phyloP scores from a whole-genome alignment of 2,329 filamentous ascomycete genomes.

The Trichoderma afroharzianum region DNA sequence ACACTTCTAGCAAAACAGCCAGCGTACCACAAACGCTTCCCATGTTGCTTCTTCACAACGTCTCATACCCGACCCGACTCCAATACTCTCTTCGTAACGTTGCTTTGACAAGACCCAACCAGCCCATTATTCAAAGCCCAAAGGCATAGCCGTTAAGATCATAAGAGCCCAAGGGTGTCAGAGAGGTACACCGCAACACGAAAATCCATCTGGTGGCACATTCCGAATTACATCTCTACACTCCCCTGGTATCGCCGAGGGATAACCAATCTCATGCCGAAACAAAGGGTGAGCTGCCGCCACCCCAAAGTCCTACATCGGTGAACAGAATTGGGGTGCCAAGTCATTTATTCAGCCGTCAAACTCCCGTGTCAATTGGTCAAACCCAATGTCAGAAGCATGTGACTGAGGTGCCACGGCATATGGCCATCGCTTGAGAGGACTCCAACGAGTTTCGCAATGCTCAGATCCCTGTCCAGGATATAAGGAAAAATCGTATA shows the following conservation, averaged over 20 bases:
- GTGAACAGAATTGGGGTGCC: not conserved
- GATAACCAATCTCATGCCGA: not conserved
- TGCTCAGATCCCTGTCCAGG: not conserved
- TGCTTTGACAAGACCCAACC: not conserved
- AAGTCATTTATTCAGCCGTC: not conserved
- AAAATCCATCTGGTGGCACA: not conserved
- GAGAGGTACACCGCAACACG: not conserved
- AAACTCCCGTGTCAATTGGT: not conserved
- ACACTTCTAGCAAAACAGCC: not conserved
- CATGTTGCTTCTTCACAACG: not conserved
- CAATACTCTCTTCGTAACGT: not conserved
- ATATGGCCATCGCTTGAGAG: not conserved
- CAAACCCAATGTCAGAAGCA: not conserved
- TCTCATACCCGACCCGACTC: not conserved
- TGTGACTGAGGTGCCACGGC: slow-evolving; percentile 1
- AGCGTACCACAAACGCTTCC: not conserved
- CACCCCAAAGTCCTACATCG: not conserved
- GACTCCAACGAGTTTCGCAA: not conserved
- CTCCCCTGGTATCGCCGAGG: not conserved
- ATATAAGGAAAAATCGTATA: not conserved
- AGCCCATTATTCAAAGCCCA: not conserved
- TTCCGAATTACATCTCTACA: not conserved
- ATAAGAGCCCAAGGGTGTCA: not conserved
- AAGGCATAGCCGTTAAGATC: not conserved
- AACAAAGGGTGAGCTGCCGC: not conserved